Base-by-base conservation (phyloP, 225 moss, liverwort and hornwort genomes). In the Asterella californica region DNA sequence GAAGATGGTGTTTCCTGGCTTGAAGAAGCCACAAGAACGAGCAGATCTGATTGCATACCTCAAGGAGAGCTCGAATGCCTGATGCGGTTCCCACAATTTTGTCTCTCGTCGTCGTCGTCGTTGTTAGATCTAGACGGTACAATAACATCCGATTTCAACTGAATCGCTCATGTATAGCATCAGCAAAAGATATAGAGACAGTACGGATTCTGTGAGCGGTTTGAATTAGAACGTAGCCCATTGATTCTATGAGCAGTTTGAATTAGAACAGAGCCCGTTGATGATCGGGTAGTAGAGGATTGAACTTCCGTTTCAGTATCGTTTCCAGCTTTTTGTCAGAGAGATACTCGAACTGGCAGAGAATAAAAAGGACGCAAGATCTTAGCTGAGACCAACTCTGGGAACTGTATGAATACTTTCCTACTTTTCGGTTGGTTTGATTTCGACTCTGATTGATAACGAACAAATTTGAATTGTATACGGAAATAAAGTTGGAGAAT, bases 1-100 rank as follows among this genome's bases (percentile, higher is more conserved):
- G 37, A 94, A 94, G 87, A 94, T 92, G 92, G 94, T 83, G 80
- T 84, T 90, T 65, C 76, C 79, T 32, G 85, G 82, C 37, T 83
- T 77, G 85, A 83, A 72, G 75, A 80, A 90, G 77, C 88, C 85
- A 6, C 79, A 88, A 74, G 85, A 88, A 49, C 50, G 85, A 12
- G 83, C 86, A 38, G 85, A 86, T 73, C 76, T 85, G 24, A 86
- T 88, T 48, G 80, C 90, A 76, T 84, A 83, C 76, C 76, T 88
- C 57, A 88, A 86, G 82, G 81, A 76, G 34, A 36, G 8, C 37
- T 1, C 75, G 9, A 12, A 29, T 36, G 54, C 75, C 12, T 76
- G 75, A 76, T 34, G 18, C 24, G 21, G 14, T 34, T 6, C 50
- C 55, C 75, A 36, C 5, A 55, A 59, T 76, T 59, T 76, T 76